Evolutionary conservation across 306 rosid genomes (phyloP), one percentile per base, ranked within the genome.

Genomic region (Lotus japonicus): DNA sequence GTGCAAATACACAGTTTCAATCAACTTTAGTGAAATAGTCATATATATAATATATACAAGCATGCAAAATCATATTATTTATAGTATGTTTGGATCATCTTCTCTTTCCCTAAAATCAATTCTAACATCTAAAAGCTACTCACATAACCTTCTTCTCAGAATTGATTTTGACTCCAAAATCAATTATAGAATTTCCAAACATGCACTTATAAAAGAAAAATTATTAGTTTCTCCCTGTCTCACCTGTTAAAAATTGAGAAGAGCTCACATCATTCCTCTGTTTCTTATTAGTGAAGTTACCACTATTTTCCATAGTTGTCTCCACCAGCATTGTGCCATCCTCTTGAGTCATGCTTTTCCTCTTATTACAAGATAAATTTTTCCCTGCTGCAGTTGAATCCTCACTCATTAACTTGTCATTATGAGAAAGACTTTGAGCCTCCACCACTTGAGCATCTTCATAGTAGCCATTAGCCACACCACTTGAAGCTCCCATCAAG

Each of bases 241-340:
- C 57, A 81, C 95, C 83, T 50, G 60, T 35, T 71, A 86, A 76
- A 14, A 83, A 51, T 26, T 63, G 81, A 39, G 84, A 64, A 31
- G 81, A 75, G 71, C 73, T 72, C n/a, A 75, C 59, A 19, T 79
- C 82, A 60, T 66, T 80, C 59, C 60, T 66, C 23, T 62, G 86
- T 28, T 45, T 48, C 56, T 72, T 79, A 65, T 66, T 50, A 48
- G 57, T 18, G 13, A 31, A 33, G 6, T 51, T 77, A 7, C 38
- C 70, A 17, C 45, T 42, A 15, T 56, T 72, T 57, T 79, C 73
- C 65, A 64, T 65, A 57, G 23, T 61, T 5, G 86, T 72, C 43
- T 77, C 82, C 19, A 73, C 69, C 15, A 43, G 64, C 36, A 63
- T 5, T 11, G 59, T 43, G 26, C 67, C 81, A 44, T 79, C 81